Base-by-base conservation (phyloP, 768 basidiomycete species). In the Grammothele lineata region DNA sequence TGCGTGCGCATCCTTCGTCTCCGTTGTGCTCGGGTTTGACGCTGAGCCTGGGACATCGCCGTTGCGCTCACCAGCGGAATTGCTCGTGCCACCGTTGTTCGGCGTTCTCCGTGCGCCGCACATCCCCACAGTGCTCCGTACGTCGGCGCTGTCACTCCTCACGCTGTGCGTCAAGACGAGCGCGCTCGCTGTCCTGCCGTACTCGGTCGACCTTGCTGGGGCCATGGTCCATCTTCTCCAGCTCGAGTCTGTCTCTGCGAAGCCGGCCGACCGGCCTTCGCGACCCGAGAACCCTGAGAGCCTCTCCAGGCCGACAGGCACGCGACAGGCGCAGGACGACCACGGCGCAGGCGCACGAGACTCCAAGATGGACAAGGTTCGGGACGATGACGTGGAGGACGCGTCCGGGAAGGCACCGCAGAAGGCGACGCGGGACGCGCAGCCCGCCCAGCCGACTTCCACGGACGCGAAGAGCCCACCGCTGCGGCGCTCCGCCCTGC, bases 401-500 rank as follows among this genome's bases (percentile, higher is more conserved):
- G 2, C 26, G 17, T 37, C 35, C 5, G 18, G 48, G 40, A 30
- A 21, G 35, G 27, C 17, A 30, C 43, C 26, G 37, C 12, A 9
- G 51, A 60, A n/a, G 53, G 53, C 8, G 60, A 63, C 18, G 56
- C 59, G 22, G 47, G 52, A 34, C 41, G 15, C 18, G 56, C 50
- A 3, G 25, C 54, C 12, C 61, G 59, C 68, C 2, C 68, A 82
- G 27, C 85, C 88, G 9, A 77, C 78, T 0, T 71, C 77, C 0
- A 66, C 66, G 3, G 69, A 83, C 55, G 52, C 85, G 0, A 89
- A 83, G 60, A 74, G 88, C 39, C 89, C 94, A 1, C 76, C 89
- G 1, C 69, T 97, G 3, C 79, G 94, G 25, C 85, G 95, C 34
- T 84, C 90, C 1, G 92, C 89, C 0, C 60, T 96, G n/a, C 83